These are phyloP conservation scores for Meira miltonrushii DNA, from an alignment of 1,284 basidiomycete genomes.

Conservation along the genomic window DNA sequence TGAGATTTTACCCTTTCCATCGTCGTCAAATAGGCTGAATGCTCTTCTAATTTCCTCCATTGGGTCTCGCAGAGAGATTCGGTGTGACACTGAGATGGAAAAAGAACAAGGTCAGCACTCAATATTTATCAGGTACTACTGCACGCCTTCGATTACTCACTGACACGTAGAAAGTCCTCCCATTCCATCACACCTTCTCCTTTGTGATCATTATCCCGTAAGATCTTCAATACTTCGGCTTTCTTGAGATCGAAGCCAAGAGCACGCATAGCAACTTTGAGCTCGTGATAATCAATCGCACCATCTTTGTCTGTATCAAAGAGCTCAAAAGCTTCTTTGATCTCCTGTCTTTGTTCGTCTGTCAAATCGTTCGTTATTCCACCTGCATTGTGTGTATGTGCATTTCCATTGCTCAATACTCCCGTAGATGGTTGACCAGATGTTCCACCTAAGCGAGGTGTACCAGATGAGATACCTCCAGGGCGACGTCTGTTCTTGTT, in stretches of 20 bases:
- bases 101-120: not conserved
- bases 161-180: constrained; percentile 90
- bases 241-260: constrained; percentile 97
- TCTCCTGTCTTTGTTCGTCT: constrained; percentile 94
- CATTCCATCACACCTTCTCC: constrained; percentile 89
- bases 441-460: too few species aligned
- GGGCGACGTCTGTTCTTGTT: constrained; percentile 1
- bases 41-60: constrained; percentile 93
- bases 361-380: constrained; percentile 58
- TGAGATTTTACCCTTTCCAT: constrained; percentile 88
- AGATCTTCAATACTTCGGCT: constrained; percentile 89
- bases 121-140: not conserved
- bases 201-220: constrained; percentile 85
- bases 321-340: constrained; percentile 96
- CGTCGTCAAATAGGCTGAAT: constrained; percentile 94
- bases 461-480: not conserved
- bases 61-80: constrained; percentile 86
- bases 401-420: too few species aligned
- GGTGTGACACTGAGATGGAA: constrained; percentile 74
- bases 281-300: constrained; percentile 76
- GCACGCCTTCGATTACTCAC: constrained; percentile 60
- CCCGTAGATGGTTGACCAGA: too few species aligned
- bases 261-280: constrained; percentile 97
- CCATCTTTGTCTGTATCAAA: constrained; percentile 99
- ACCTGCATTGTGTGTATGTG: not conserved